These are phyloP conservation scores for Sporothrix euskadiensis DNA, from an alignment of 2,329 filamentous ascomycete species.

Conservation along the genomic window DNA sequence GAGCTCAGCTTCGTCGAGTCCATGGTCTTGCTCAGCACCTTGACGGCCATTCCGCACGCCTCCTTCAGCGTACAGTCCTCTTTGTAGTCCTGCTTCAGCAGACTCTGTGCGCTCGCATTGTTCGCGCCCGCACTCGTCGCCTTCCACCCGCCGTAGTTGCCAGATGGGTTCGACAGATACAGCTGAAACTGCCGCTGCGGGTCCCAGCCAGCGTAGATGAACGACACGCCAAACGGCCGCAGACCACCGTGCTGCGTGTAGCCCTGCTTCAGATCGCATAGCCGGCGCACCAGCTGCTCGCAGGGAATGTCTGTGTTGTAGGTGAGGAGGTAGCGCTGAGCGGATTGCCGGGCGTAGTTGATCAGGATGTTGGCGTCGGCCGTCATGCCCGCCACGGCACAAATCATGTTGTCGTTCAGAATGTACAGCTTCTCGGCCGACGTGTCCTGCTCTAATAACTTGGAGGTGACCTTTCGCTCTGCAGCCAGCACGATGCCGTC, in stretches of 20 bases:
- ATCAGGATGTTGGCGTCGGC: conserved; percentile 99
- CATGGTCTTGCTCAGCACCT: conserved; percentile 99
- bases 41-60: conserved; percentile 95
- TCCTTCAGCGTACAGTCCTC: conserved; percentile 96
- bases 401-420: conserved; percentile 99
- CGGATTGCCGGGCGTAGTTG: conserved; percentile 97
- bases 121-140: conserved; percentile 97
- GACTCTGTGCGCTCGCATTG: conserved; percentile 93
- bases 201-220: conserved; percentile 99
- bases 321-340: conserved; percentile 95
- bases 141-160: conserved; percentile 99
- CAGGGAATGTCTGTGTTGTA: conserved; percentile 99
- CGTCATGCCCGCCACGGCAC: conserved; percentile 97
- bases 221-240: conserved; percentile 95
- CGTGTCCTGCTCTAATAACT: conserved; percentile 98
- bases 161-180: conserved; percentile 97
- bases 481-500: conserved; percentile 98
- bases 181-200: conserved; percentile 95
- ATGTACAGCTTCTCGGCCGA: conserved; percentile 99
- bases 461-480: conserved; percentile 98
- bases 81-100: conserved; percentile 99
- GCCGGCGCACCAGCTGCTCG: conserved; percentile 92
- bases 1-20: conserved; percentile 98
- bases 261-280: conserved; percentile 98
- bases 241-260: conserved; percentile 99